Base-by-base conservation (phyloP, 2,329 filamentous ascomycete species). In the Fusarium guadeloupense region DNA sequence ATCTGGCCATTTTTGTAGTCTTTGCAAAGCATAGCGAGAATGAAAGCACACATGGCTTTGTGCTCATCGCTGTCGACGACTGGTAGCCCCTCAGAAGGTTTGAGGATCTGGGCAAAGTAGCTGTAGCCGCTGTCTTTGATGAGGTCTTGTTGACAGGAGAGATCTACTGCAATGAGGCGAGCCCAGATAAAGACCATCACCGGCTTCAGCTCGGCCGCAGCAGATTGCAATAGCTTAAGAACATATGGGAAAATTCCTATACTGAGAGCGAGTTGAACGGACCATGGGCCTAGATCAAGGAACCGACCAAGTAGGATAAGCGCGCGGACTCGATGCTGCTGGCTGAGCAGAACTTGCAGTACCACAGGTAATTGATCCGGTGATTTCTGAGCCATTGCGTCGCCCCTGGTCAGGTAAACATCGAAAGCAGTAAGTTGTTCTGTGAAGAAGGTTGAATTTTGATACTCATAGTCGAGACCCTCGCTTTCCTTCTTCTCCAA, bases 181-280 rank as follows among this genome's bases (percentile, higher is more conserved):
- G 95, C 93, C 95, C 95, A 99, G 62, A 99, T 99, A 75, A 98
- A 99, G 6, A 99, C 93, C 95, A 99, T 98, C 57, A 98, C 93
- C 0, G 95, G 94, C 72, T 98, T 98, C 59, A 99, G 79, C 75
- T 99, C 95, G 40, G 92, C 86, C 0, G 95, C 95, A 40, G 96
- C 94, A 5, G 95, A 98, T 74, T 99, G 95, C 16, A 99, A 81
- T 21, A 99, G 82, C 77, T 99, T 99, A 28, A 99, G 80, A n/a
- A 99, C 95, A 72, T 99, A 99, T 1, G 95, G 95, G 75, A 99
- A 99, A 61, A 99, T 99, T 20, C 95, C 95, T 59, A 99, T 99
- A 75, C 93, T 97, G 14, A 99, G 83, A 14, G 95, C 95, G 34
- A 99, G 86, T 74, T 98, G 95, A n/a, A 99, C 95, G 25, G 95